Evolutionary conservation across 2,329 filamentous ascomycete species (phyloP).

Genomic region (Paecilomyces niveus): DNA sequence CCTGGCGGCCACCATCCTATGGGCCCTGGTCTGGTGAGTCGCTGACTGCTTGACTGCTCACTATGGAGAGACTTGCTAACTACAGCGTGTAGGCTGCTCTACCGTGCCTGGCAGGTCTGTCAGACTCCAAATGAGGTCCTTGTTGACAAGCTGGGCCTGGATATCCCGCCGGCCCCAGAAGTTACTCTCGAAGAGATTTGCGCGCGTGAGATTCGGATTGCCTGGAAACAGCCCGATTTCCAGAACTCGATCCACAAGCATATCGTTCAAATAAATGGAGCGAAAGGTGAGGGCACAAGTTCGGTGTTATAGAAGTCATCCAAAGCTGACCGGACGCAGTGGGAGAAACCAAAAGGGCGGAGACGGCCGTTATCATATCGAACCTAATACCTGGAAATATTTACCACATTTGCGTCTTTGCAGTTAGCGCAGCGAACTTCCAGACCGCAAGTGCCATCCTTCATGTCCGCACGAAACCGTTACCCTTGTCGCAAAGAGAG

Average conservation of each 20-base stretch:
- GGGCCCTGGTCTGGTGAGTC: conserved; percentile 43
- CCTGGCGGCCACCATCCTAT: conserved; percentile 40
- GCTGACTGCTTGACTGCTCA: neutral
- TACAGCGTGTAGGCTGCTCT: conserved; percentile 58
- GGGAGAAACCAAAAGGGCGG: conserved; percentile 72
- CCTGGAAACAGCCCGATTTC: conserved; percentile 73
- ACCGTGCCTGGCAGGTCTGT: conserved; percentile 80
- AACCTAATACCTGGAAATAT: conserved; percentile 80
- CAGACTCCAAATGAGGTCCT: conserved; percentile 87
- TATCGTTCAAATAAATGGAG: conserved; percentile 86
- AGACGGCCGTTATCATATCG: conserved; percentile 85
- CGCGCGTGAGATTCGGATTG: conserved; percentile 77
- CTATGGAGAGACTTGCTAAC: conserved; percentile 5
- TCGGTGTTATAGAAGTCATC: conserved; percentile 1
- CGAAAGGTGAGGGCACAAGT: conserved; percentile 56
- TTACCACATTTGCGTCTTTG: conserved; percentile 89
- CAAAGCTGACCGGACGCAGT: conserved; percentile 44
- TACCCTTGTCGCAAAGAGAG: conserved; percentile 33
- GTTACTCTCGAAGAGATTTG: conserved; percentile 87
- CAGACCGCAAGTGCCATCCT: conserved; percentile 82
- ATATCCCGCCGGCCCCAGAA: conserved; percentile 83
- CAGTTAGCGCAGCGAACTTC: conserved; percentile 86
- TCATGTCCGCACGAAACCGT: conserved; percentile 65
- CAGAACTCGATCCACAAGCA: conserved; percentile 72
- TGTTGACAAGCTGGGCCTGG: conserved; percentile 83